These are phyloP conservation scores for Aristolochia contorta DNA, from an alignment of 164 flowering plant species.

Conservation along the genomic window DNA sequence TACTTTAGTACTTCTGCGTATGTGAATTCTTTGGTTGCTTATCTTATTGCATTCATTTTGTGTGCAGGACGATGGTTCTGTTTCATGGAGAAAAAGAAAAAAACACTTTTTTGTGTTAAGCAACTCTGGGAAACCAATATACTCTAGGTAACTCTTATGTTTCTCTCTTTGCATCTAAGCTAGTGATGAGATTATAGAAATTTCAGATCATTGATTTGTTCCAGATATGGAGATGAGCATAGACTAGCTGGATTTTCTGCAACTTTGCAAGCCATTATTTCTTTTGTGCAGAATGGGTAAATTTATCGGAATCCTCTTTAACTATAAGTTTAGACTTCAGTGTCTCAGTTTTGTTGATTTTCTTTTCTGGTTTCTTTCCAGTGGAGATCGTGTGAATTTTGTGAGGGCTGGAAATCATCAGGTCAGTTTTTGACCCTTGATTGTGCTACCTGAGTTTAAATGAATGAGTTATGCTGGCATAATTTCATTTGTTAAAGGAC, in stretches of 20 bases:
- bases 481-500: too few species aligned
- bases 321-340: background rate
- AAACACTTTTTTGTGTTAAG: conserved; percentile 91
- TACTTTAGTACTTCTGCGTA: background rate
- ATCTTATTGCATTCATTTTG: conserved; percentile 12
- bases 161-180: background rate
- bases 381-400: conserved; percentile 79
- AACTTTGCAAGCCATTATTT: conserved; percentile 92
- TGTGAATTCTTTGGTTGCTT: background rate
- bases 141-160: conserved; percentile 60
- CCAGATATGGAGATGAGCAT: conserved; percentile 94
- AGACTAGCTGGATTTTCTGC: conserved; percentile 98
- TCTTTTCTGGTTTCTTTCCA: conserved; percentile 24
- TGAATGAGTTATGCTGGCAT: too few species aligned
- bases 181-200: too few species aligned
- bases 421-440: conserved; percentile 33
- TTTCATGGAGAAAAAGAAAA: conserved; percentile 97
- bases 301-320: background rate
- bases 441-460: background rate
- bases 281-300: conserved; percentile 98
- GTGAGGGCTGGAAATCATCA: conserved; percentile 96
- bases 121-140: conserved; percentile 95
- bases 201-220: conserved; percentile 4
- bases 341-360: conserved; percentile 6
- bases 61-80: conserved; percentile 95